phyloP scores from a whole-genome alignment of 169 alveolate species.

The Cyclospora cayetanensis region DNA sequence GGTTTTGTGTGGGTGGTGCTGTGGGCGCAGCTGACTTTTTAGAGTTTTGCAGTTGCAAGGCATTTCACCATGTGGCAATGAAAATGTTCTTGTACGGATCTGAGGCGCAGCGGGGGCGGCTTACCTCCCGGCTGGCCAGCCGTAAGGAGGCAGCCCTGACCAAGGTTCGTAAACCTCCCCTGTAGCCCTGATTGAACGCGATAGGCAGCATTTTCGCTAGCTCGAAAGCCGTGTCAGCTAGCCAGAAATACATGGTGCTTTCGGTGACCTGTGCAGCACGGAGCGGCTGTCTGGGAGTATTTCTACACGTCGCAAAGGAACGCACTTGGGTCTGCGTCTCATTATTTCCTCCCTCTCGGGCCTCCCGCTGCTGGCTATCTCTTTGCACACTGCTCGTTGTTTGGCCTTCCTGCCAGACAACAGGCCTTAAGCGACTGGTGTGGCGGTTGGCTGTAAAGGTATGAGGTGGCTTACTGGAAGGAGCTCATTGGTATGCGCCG shows the following conservation, averaged over 20 bases:
- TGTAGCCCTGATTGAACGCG: too few species aligned
- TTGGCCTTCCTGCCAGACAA: too few species aligned
- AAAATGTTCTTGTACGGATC: conserved; percentile 44
- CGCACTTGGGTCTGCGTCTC: background rate
- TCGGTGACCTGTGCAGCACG: conserved; percentile 36
- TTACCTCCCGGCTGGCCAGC: background rate
- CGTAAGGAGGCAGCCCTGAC: background rate
- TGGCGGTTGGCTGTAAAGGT: too few species aligned
- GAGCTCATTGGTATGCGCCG: too few species aligned
- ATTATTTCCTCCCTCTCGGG: too few species aligned
- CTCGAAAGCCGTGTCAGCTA: too few species aligned
- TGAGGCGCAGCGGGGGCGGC: background rate
- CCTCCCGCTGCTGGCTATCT: too few species aligned
- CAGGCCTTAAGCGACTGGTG: too few species aligned
- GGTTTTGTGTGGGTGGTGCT: background rate
- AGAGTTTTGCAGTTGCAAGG: conserved; percentile 22
- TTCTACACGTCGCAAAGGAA: conserved; percentile 15
- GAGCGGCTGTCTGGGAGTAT: conserved; percentile 64
- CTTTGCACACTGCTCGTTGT: too few species aligned
- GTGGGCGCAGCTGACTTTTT: conserved; percentile 16
- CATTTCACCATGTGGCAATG: conserved; percentile 35
- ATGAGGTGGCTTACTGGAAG: too few species aligned
- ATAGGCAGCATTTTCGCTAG: too few species aligned
- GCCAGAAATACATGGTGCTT: too few species aligned
- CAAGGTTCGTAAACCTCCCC: background rate